These are phyloP conservation scores for Lonicera japonica DNA, from an alignment of 129 eudicot genomes.

Conservation along the genomic window DNA sequence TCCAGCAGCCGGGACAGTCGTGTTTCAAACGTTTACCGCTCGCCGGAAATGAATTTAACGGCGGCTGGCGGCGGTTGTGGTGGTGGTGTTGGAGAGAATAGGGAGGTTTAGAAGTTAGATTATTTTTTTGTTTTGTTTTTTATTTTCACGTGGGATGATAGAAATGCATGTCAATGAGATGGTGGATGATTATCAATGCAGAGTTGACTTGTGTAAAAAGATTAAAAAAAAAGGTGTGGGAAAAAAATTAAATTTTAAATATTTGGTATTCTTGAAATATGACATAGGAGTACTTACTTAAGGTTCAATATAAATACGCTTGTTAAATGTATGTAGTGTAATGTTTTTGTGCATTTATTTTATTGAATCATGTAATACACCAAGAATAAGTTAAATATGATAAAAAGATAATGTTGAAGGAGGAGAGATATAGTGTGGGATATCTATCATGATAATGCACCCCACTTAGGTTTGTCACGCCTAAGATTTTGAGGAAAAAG, in stretches of 20 bases:
- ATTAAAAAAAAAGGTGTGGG: slow-evolving; percentile 8
- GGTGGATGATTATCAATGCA: background rate
- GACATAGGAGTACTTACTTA: no score
- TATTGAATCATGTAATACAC: no score
- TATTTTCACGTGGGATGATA: slow-evolving; percentile 18
- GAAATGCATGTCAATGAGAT: slow-evolving; percentile 30
- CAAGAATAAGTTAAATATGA: slow-evolving; percentile 5
- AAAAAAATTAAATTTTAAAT: slow-evolving; percentile 1
- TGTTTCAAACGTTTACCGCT: slow-evolving; percentile 55
- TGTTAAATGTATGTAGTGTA: no score
- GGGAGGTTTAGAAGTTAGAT: slow-evolving; percentile 2
- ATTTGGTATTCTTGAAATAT: no score
- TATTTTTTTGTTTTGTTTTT: no score
- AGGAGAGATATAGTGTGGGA: slow-evolving; percentile 13
- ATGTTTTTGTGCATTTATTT: no score
- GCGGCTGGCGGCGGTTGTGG: slow-evolving; percentile 9
- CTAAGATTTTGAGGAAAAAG: slow-evolving; percentile 44
- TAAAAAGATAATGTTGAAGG: background rate
- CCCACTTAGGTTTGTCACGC: slow-evolving; percentile 75
- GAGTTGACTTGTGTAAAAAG: slow-evolving; percentile 4
- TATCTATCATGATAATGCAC: slow-evolving; percentile 45
- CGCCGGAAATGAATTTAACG: slow-evolving; percentile 34
- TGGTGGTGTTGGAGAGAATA: background rate
- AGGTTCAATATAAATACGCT: no score
- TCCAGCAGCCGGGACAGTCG: slow-evolving; percentile 58